Evolutionary conservation across 2,329 filamentous ascomycete species (phyloP).

Genomic region (Cytospora chrysosperma): DNA sequence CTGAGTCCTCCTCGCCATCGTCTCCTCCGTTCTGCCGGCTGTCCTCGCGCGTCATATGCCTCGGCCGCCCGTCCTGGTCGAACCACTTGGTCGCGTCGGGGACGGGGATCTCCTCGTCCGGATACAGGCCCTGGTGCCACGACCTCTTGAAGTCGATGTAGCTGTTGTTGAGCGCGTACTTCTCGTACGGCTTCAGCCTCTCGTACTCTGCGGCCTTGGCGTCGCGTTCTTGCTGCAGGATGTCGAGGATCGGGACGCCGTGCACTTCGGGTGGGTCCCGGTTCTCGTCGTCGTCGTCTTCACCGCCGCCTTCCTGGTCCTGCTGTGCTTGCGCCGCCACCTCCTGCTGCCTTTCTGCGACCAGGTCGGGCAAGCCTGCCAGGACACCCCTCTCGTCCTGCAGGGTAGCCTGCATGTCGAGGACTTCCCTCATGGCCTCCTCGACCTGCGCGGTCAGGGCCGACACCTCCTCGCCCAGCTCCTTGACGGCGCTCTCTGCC

Average conservation of each 20-base stretch:
- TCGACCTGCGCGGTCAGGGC: conserved; percentile 47
- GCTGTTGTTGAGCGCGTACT: conserved; percentile 57
- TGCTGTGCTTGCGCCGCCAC: conserved; percentile 29
- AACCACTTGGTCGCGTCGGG: conserved; percentile 58
- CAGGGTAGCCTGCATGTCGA: conserved; percentile 50
- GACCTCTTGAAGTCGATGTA: conserved; percentile 59
- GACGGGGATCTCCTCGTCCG: conserved; percentile 48
- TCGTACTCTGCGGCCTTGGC: conserved; percentile 44
- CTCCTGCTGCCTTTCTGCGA: conserved; percentile 29
- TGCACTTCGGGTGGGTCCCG: conserved; percentile 18
- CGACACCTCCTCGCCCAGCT: conserved; percentile 41
- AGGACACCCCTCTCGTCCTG: conserved; percentile 48
- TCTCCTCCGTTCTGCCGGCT: conserved; percentile 26
- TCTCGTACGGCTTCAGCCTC: conserved; percentile 41
- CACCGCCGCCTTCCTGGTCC: conserved; percentile 27
- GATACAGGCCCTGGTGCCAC: conserved; percentile 54
- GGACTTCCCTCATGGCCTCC: conserved; percentile 44
- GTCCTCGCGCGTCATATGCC: conserved; percentile 13
- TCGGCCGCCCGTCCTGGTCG: conserved; percentile 43
- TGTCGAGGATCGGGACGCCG: conserved; percentile 28
- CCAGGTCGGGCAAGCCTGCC: conserved; percentile 35
- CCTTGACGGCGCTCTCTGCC: conserved; percentile 25
- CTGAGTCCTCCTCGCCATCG: conserved; percentile 40
- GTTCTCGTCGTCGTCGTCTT: conserved; percentile 28
- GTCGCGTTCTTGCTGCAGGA: conserved; percentile 35